A percentile compares a stretch with the other conserved stretches of the same genome.
Evolutionary conservation across 2,329 filamentous ascomycete species (phyloP).

Genomic region (Cladosporium velox): DNA sequence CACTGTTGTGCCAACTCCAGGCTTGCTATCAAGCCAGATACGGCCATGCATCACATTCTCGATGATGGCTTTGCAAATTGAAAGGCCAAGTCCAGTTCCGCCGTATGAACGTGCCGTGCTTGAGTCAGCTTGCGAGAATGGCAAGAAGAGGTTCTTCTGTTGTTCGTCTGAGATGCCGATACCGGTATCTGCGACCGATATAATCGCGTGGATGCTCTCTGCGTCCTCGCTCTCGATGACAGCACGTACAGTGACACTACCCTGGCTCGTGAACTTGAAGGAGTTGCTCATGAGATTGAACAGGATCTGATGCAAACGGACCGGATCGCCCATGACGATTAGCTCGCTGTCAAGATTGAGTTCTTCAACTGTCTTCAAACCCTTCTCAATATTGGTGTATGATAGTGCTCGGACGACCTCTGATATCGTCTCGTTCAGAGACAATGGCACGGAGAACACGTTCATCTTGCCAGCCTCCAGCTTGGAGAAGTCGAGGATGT

Average conservation of each 20-base stretch:
- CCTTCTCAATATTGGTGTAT: conserved; percentile 64
- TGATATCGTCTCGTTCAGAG: conserved; percentile 59
- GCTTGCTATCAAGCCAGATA: conserved; percentile 77
- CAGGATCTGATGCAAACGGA: conserved; percentile 54
- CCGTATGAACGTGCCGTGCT: conserved; percentile 90
- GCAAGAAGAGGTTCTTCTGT: conserved; percentile 82
- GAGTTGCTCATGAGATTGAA: conserved; percentile 90
- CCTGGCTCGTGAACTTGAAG: conserved; percentile 88
- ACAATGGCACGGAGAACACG: conserved; percentile 61
- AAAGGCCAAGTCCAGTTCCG: conserved; percentile 85
- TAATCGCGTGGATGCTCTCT: conserved; percentile 72
- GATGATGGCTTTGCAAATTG: conserved; percentile 92
- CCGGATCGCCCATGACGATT: conserved; percentile 54
- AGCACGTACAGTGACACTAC: conserved; percentile 81
- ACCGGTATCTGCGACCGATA: conserved; percentile 85
- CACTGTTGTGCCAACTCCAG: conserved; percentile 68
- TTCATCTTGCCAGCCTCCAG: conserved; percentile 57
- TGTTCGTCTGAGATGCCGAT: conserved; percentile 86
- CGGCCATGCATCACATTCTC: conserved; percentile 87
- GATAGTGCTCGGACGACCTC: conserved; percentile 65
- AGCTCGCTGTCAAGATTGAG: conserved; percentile 58
- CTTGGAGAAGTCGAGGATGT: conserved; percentile 56
- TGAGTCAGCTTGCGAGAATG: conserved; percentile 89
- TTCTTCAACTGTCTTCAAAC: conserved; percentile 59
- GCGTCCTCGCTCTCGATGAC: conserved; percentile 70